Evolutionary conservation across 1,284 basidiomycete species (phyloP), one percentile per base, ranked within the genome.

Genomic region (Porogramme epimiltina): DNA sequence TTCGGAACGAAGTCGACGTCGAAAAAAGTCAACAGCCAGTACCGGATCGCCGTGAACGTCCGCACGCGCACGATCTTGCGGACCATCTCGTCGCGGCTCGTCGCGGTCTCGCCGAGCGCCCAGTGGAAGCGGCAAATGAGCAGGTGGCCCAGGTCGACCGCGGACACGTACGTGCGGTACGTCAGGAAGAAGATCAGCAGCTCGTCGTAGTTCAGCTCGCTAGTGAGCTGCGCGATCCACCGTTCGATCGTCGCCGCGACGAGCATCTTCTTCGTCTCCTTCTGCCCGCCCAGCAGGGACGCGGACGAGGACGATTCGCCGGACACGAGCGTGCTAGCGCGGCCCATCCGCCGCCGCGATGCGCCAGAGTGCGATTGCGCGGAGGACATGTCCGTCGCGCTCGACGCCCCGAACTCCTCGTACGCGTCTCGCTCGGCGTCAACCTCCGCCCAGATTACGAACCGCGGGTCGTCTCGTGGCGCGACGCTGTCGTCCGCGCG

Each of bases 11-110:
- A 95, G 66, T 95, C 93, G 58, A 91, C 85, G 48, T 79, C 79
- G 69, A 94, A 95, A 68, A 94, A 93, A 10, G 90, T 92, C 61
- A 91, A 73, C 31, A 94, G 68, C 92, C 93, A 94, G 64, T 91
- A 91, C 42, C 90, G 79, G 47, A 94, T 82, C 8, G 91, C 90
- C 24, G 91, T 89, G 67, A 93, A 94, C 16, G 91, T 93, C 63
- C 93, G 76, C 11, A 93, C 89, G 36, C 91, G 81, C 23, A 93
- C 91, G 48, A 93, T 85, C 47, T 87, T 78, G 50, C 85, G 77
- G 33, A 84, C 80, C 50, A 78, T 77, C 54, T 90, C 85, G 60
- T 89, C 87, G 24, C 82, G 77, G 15, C 59, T 64, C 18, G 75
- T 80, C 16, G 66, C 66, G 6, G 79, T 72, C 18, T 76, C 76